Percentiles rank a stretch among this genome's conserved stretches.
phyloP scores from a whole-genome alignment of 176 grass and related monocot genomes.

The Zizania latifolia region DNA sequence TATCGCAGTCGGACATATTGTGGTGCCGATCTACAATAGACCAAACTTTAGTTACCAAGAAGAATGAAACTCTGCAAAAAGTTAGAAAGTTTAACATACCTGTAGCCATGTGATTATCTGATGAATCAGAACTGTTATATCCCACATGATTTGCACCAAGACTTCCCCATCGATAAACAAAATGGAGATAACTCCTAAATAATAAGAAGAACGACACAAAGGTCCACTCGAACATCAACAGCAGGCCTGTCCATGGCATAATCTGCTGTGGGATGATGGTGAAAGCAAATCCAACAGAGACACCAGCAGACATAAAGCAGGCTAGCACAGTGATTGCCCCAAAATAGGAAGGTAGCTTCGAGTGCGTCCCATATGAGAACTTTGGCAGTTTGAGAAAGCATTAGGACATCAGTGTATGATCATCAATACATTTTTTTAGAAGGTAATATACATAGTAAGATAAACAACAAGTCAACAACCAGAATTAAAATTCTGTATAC shows the following conservation, averaged over 20 bases:
- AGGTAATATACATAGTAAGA: neutral
- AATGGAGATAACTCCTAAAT: conserved; percentile 65
- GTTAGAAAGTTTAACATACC: conserved; percentile 45
- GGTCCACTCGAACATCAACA: conserved; percentile 76
- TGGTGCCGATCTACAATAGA: conserved; percentile 57
- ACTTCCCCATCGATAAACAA: conserved; percentile 66
- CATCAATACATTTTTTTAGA: conserved; percentile 4
- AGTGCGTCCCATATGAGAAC: conserved; percentile 47
- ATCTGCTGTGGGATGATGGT: conserved; percentile 62
- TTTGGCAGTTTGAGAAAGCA: conserved; percentile 27
- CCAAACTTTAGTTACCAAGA: neutral
- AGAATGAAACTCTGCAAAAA: neutral
- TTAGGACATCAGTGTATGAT: conserved; percentile 15
- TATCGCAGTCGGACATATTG: conserved; percentile 49
- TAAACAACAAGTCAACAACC: neutral
- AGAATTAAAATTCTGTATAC: conserved; percentile 4
- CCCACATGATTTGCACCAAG: conserved; percentile 42
- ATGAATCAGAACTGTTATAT: conserved; percentile 29
- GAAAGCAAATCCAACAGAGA: conserved; percentile 71
- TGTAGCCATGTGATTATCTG: conserved; percentile 55
- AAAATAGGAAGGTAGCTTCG: conserved; percentile 66
- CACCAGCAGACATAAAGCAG: conserved; percentile 47
- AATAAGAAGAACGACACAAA: conserved; percentile 66
- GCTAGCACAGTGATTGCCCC: conserved; percentile 47
- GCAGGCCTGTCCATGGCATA: conserved; percentile 82